These are phyloP conservation scores for Talaromyces sp. DNA, from an alignment of 2,329 filamentous ascomycete species.

Conservation along the genomic window DNA sequence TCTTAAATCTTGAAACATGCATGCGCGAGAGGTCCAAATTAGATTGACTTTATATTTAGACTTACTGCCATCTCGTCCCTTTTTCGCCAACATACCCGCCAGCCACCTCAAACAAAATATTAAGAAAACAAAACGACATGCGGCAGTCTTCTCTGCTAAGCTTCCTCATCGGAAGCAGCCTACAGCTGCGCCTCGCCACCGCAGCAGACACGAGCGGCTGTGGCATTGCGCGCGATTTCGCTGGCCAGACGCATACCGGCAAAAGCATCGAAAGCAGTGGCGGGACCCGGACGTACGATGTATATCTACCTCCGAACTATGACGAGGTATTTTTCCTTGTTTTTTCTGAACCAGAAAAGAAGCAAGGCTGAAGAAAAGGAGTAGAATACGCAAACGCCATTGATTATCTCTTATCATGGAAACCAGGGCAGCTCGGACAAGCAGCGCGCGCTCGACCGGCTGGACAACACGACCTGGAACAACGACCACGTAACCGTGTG, in stretches of 20 bases:
- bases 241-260: neutral
- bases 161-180: neutral
- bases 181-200: neutral
- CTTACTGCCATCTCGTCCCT: neutral
- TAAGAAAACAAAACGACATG: neutral
- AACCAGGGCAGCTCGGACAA: neutral
- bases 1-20: neutral
- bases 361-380: neutral
- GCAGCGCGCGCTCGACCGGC: neutral
- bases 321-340: neutral
- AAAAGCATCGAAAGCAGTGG: neutral
- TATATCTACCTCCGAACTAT: neutral
- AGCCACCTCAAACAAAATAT: too few species aligned
- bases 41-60: neutral
- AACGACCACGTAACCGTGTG: neutral
- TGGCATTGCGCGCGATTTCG: neutral
- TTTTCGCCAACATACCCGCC: too few species aligned
- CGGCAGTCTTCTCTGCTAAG: neutral
- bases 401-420: neutral
- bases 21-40: neutral
- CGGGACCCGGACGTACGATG: neutral
- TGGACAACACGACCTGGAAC: neutral
- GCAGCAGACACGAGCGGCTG: neutral
- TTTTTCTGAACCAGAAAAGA: neutral
- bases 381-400: neutral